phyloP scores from a whole-genome alignment of 2,329 filamentous ascomycete species.

The Calonectria leucothoes region DNA sequence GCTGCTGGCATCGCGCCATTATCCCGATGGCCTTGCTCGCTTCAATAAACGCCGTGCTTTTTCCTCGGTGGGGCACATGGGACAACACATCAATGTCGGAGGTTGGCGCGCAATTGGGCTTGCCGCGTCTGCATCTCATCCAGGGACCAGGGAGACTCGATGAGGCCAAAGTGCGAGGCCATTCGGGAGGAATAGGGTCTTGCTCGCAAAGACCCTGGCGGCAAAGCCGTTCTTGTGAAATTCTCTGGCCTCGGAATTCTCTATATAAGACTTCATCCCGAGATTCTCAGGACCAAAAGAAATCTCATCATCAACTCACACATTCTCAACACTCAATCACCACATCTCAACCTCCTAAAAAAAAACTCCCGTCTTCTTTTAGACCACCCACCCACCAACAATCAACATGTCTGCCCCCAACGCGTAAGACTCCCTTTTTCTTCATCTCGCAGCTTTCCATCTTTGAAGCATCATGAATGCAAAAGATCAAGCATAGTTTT shows the following conservation, averaged over 20 bases:
- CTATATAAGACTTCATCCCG: conserved; percentile 41
- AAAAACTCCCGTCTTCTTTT: conserved; percentile 24
- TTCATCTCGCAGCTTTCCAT: not conserved
- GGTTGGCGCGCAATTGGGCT: conserved; percentile 13
- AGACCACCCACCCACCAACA: conserved; percentile 27
- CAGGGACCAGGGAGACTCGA: conserved; percentile 20
- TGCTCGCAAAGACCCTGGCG: not conserved
- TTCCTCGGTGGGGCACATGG: conserved; percentile 15
- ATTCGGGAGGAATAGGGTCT: conserved; percentile 22
- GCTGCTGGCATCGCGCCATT: not conserved
- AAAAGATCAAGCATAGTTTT: conserved; percentile 8
- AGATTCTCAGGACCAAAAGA: conserved; percentile 14
- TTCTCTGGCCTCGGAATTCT: conserved; percentile 6
- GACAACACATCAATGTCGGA: conserved; percentile 20
- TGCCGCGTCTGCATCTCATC: conserved; percentile 3
- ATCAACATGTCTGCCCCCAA: conserved; percentile 42
- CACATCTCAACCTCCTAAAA: conserved; percentile 27
- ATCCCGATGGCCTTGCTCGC: not conserved
- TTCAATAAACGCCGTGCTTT: conserved; percentile 11
- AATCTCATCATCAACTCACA: conserved; percentile 34
- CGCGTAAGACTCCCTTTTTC: conserved; percentile 33
- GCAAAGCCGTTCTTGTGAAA: not conserved
- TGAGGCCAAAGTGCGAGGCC: not conserved
- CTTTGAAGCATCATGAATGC: conserved; percentile 2
- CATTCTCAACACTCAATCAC: conserved; percentile 38